Evolutionary conservation across 371 early-diverging fungal genomes (phyloP), one percentile per base, ranked within the genome.

Genomic region (Mortierella sp.): DNA sequence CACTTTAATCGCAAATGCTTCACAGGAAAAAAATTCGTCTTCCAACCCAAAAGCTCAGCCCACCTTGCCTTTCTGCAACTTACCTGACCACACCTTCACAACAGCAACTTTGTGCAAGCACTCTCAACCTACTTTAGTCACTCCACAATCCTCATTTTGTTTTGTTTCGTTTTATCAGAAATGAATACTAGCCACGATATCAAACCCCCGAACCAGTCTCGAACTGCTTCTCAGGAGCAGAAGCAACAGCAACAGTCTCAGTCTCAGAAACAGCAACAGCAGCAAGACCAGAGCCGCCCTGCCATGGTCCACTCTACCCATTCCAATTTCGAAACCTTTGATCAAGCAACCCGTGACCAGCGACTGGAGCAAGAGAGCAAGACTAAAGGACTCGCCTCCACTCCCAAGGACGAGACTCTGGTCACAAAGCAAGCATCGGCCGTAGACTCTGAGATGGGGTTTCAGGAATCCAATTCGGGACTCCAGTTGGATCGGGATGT

Each of bases 401-500:
- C 32, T 32, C 15, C 19, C 32, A 26, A 28, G 39, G 1, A 52
- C 30, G 14, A 32, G 23, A 24, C 17, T 8, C 37, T n/a, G 21
- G 21, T 17, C 24, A 14, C 15, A 43, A 8, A 21, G 23, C 31
- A 21, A n/a, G 0, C 24, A 0, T 8, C 48, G 3, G 30, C 43
- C 4, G 47, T 28, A 5, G 53, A 50, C 17, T 3, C 49, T 7
- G 51, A 60, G 6, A 17, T 34, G 44, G 44, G 24, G 8, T 55
- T 53, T 37, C 42, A 49, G 53, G 56, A 61, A 21, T 58, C 55
- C 41, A 72, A 66, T 8, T 62, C 73, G 19, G 73, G 61, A 1
- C 58, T 72, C 2, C 73, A 72, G 59, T 31, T 72, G 6, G 67
- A 72, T 57, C 62, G 73, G 39, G 73, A 72, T 62, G 41, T 72